A percentile compares a stretch with the other conserved stretches of the same genome.
Evolutionary conservation across 2,329 filamentous ascomycete species (phyloP).

Genomic region (Thielaviopsis punctulata): DNA sequence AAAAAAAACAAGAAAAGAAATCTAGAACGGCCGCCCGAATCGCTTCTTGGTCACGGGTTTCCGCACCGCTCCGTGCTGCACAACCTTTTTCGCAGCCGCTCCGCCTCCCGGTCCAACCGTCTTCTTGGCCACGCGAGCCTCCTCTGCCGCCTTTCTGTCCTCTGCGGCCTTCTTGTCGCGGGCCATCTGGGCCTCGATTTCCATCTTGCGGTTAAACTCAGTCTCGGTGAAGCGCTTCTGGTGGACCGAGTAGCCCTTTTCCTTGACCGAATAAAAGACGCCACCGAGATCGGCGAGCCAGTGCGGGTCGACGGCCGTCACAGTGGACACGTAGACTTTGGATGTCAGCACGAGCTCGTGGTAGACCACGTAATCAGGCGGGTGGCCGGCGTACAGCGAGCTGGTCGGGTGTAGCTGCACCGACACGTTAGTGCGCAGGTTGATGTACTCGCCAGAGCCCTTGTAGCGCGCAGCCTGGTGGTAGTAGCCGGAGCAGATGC

Average conservation of each 20-base stretch:
- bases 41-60: constrained; percentile 21
- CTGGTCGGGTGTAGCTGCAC: constrained; percentile 90
- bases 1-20: not conserved
- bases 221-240: constrained; percentile 78
- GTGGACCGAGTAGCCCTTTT: constrained; percentile 82
- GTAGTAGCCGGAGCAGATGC: constrained; percentile 95
- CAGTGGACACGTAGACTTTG: constrained; percentile 96
- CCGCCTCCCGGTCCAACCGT: constrained; percentile 10
- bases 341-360: constrained; percentile 93
- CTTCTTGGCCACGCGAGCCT: constrained; percentile 32
- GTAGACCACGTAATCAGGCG: constrained; percentile 94
- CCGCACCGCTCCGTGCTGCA: constrained; percentile 43
- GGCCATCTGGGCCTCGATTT: constrained; percentile 85
- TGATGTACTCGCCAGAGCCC: constrained; percentile 94
- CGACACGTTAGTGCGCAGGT: constrained; percentile 82
- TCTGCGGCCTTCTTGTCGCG: constrained; percentile 59
- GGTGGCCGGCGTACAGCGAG: constrained; percentile 83
- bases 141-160: constrained; percentile 33
- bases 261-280: constrained; percentile 93
- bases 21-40: constrained; percentile 12
- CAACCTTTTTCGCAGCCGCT: constrained; percentile 34
- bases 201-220: constrained; percentile 83
- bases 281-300: constrained; percentile 94
- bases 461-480: constrained; percentile 94
- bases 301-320: constrained; percentile 88